phyloP scores from a whole-genome alignment of 2,329 filamentous ascomycete genomes.

The Phyllosticta paracitricarpa region DNA sequence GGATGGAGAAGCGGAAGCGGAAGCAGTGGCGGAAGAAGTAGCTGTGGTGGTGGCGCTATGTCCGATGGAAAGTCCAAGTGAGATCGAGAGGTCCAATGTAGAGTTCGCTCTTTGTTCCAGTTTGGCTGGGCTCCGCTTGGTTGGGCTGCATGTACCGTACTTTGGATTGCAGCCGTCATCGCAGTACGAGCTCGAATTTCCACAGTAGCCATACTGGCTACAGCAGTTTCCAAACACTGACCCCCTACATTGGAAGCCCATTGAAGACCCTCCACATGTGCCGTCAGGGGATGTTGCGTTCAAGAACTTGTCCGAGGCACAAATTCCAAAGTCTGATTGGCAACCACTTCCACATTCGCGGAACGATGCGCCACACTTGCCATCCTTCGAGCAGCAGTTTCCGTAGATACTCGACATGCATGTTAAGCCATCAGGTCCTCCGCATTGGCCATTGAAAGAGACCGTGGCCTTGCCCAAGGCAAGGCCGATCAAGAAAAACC shows the following conservation, averaged over 20 bases:
- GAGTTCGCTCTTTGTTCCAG: background rate
- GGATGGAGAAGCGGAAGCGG: background rate
- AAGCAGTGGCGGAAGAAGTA: background rate
- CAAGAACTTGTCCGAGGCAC: slow-evolving; percentile 8
- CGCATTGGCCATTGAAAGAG: slow-evolving; percentile 17
- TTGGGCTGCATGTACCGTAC: slow-evolving; percentile 6
- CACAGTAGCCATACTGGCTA: slow-evolving; percentile 14
- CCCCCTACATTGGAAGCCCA: slow-evolving; percentile 17
- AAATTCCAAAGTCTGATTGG: slow-evolving; percentile 16
- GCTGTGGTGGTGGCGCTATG: background rate
- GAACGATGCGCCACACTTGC: slow-evolving; percentile 14
- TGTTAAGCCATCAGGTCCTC: slow-evolving; percentile 13
- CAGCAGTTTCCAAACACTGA: slow-evolving; percentile 17
- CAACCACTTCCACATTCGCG: slow-evolving; percentile 17
- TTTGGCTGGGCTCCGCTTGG: background rate
- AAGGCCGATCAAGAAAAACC: slow-evolving; percentile 5
- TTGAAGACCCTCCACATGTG: slow-evolving; percentile 15
- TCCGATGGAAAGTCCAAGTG: background rate
- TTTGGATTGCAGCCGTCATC: slow-evolving; percentile 5
- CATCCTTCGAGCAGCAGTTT: slow-evolving; percentile 15
- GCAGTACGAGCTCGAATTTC: slow-evolving; percentile 8
- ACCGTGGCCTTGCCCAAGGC: slow-evolving; percentile 4
- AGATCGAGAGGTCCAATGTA: background rate
- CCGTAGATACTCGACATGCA: slow-evolving; percentile 16
- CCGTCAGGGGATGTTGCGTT: slow-evolving; percentile 3